Base-by-base conservation (phyloP, 2,329 filamentous ascomycete species). In the Exophiala mesophila region DNA sequence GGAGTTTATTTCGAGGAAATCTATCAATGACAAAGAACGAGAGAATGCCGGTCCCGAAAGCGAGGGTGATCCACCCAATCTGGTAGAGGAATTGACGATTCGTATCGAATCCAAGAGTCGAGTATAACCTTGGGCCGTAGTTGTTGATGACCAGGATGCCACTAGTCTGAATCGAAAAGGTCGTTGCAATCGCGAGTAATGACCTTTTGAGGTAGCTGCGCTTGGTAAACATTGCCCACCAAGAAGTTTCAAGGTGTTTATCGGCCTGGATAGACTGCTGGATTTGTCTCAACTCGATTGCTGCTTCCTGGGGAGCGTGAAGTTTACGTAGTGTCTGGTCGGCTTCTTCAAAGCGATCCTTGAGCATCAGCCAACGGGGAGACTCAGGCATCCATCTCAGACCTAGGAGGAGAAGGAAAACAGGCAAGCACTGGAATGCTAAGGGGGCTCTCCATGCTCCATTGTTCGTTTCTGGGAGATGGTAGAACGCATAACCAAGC, bases 341-440 rank as follows among this genome's bases (percentile, higher is more conserved):
- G 0, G 73, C 72, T 50, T 75, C 69, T n/a, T 75, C 68, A 46
- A 76, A 70, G 5, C 67, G 63, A 24, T 74, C 75, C 55, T 75
- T 72, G 37, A 77, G 57, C 18, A 78, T 69, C 3, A 80, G 65
- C 75, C 75, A 80, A 41, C 77, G 67, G 8, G 76, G 76, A 0
- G 71, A 76, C 54, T 80, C 76, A 8, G 76, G 76, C 2, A 78
- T 63, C 18, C 66, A 65, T 39, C 71, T 63, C 26, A 76, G 68
- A 33, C 28, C 15, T 18, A 33, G 19, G 1, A 49, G 30, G 8
- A 49, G 38, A 8, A 43, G 13, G 21, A 39, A 16, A 5, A 45
- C 41, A 26, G 24, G 35, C 4, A 49, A 33, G n/a, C 21, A 21
- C 18, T 49, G 46, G 28, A 49, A 36, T 6, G 41, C 18, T 34